Evolutionary conservation across 495 filamentous ascomycete genomes (phyloP).

Genomic region (Lophiotrema nucula): DNA sequence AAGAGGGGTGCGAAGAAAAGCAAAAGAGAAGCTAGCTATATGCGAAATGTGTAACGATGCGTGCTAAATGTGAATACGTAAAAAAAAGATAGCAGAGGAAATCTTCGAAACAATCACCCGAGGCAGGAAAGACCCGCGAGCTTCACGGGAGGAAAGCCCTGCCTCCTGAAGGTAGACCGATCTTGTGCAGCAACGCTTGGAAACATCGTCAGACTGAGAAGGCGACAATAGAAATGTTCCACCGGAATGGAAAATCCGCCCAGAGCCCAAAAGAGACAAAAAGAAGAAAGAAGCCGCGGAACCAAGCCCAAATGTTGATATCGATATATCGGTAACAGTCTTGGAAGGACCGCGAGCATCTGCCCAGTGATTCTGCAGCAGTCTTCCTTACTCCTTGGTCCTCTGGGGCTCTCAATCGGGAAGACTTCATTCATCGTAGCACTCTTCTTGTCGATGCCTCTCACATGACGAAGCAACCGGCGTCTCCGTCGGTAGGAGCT

Average conservation of each 20-base stretch:
- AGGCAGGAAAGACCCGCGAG: conserved; percentile 33
- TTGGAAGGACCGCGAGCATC: conserved; percentile 12
- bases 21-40: conserved; percentile 2
- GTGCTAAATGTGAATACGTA: no score
- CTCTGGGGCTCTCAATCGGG: neutral
- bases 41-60: no score
- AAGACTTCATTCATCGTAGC: neutral
- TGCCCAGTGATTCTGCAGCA: conserved; percentile 17
- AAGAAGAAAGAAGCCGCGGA: conserved; percentile 14
- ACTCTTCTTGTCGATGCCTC: neutral
- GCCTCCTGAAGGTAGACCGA: conserved; percentile 21
- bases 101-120: conserved; percentile 24
- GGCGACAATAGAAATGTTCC: no score
- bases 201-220: neutral
- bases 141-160: conserved; percentile 28
- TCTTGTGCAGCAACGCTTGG: neutral
- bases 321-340: neutral
- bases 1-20: neutral
- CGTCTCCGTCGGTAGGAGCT: conserved; percentile 5
- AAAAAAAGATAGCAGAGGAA: conserved; percentile 11
- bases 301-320: conserved; percentile 13
- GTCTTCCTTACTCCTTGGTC: conserved; percentile 1
- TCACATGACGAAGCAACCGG: conserved; percentile 25
- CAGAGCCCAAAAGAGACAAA: neutral
- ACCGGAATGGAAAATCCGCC: no score